Evolutionary conservation across 2,329 filamentous ascomycete species (phyloP).

Genomic region (Aspergillus sp.): DNA sequence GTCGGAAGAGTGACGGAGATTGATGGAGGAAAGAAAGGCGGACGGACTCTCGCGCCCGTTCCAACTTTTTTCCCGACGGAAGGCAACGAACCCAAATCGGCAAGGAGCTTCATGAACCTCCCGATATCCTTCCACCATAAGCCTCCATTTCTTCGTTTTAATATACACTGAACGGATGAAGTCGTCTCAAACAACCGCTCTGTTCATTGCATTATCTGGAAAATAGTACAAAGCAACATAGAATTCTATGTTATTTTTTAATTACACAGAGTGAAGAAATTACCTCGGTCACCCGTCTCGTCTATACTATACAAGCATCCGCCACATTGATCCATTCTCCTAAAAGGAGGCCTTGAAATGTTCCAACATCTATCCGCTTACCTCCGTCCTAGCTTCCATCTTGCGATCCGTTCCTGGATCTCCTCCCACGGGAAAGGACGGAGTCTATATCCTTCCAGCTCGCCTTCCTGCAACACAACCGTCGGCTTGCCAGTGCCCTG

Average conservation of each 20-base stretch:
- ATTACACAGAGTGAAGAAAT: conserved; percentile 19
- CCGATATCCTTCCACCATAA: neutral
- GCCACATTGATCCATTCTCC: neutral
- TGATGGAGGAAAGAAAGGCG: conserved; percentile 24
- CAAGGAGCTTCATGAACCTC: conserved; percentile 29
- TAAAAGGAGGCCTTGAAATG: neutral
- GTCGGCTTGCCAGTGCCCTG: conserved; percentile 83
- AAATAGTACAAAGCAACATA: conserved; percentile 13
- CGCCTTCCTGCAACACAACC: conserved; percentile 89
- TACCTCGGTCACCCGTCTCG: neutral
- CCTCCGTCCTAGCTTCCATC: conserved; percentile 74
- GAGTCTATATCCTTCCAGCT: conserved; percentile 66
- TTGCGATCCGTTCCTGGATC: conserved; percentile 80
- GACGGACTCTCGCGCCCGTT: conserved; percentile 20
- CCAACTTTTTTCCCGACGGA: conserved; percentile 40
- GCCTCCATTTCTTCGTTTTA: neutral
- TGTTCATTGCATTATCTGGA: neutral
- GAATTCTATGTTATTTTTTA: conserved; percentile 12
- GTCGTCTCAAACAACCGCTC: neutral
- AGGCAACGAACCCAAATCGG: conserved; percentile 25
- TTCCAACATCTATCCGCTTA: conserved; percentile 30
- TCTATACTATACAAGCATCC: conserved; percentile 11
- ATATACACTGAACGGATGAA: neutral
- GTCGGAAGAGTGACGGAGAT: conserved; percentile 12
- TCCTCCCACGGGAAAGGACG: conserved; percentile 78